Base-by-base conservation (phyloP, 2,329 filamentous ascomycete genomes). In the Alternaria tenuissima region DNA sequence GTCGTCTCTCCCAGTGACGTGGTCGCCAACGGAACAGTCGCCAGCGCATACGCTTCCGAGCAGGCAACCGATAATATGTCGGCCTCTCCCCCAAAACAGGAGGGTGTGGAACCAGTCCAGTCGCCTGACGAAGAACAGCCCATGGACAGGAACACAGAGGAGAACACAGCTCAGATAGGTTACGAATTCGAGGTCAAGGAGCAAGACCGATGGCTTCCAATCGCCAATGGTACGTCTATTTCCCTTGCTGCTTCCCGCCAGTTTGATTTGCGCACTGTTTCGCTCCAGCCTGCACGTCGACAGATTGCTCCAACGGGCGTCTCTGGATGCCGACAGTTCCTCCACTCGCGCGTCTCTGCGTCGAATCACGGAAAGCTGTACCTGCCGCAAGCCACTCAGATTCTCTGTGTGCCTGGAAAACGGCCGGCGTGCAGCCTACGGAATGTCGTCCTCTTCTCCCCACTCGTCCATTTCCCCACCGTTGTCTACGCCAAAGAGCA, bases 131-230 rank as follows among this genome's bases (percentile, higher is more conserved):
- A 96, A 78, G 92, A 95, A 86, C 89, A 90, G 86, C 90, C 91
- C 88, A 96, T 96, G 92, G 93, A 96, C 77, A 84, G 84, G 84
- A 91, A 93, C 81, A 84, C 86, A 83, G 87, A 89, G 81, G 90
- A 92, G 87, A 88, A 89, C 90, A 93, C 57, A 84, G 85, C 86
- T 80, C 86, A 86, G 81, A 90, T 91, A 82, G 89, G 85, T 81
- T 93, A 93, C 82, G 94, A 98, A 84, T 97, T 97, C 80, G 94
- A 98, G 84, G 94, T 98, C 82, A 98, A 98, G 87, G 95, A 99
- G 83, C 95, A 99, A 83, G 95, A 99, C 83, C 87, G 95, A 86
- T 99, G 95, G 95, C 88, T 99, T 80, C 95, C 95, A 80, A 99
- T 99, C 88, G 95, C 95, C 84, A 99, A 99, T 93, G 95, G 95